Evolutionary conservation across 805 yeast genomes (phyloP), one percentile per base, ranked within the genome.

Genomic region (Hanseniaspora lindneri): DNA sequence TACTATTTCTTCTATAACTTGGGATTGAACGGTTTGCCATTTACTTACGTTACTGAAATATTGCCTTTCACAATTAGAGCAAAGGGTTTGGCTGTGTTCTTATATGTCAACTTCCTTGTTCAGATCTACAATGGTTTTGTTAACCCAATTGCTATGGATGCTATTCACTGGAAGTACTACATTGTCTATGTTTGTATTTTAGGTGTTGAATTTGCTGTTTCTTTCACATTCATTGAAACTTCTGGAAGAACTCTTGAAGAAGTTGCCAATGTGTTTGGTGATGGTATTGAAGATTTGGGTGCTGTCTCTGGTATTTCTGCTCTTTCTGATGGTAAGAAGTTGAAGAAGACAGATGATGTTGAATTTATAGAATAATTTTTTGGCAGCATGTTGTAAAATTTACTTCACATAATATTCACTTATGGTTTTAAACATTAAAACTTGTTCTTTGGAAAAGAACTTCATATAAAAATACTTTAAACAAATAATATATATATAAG

Each of bases 1-100:
- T 71, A 64, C 67, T 65, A 66, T 58, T 55, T 60, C 46, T 62
- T 65, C 35, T 73, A 71, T 60, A 64, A 69, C 54, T 58, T 66
- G 39, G 72, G 72, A 33, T 56, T 62, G 46, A 69, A 70, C 50
- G 75, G 75, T 44, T 62, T 72, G 48, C 73, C 75, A 44, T 66
- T 59, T 56, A 55, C 70, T 39, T 73, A 73, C 56, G 55, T 67
- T 44, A 70, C 77, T 35, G 77, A 70, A 57, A 61, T 62, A 30
- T 52, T 61, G 43, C 63, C 70, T 41, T 62, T 55, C 56, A 58
- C 60, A 14, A 54, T 57, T 34, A 58, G 66, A 60, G 55, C 62
- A 7, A 61, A 61, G 49, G 65, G 63, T 53, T 43, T 60, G 40
- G 55, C 55, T 49, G 21, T 59, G 17, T 58, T 58, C 52, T 16